Base-by-base conservation (phyloP, 2,329 filamentous ascomycete species). In the Alternaria triticimaculans region DNA sequence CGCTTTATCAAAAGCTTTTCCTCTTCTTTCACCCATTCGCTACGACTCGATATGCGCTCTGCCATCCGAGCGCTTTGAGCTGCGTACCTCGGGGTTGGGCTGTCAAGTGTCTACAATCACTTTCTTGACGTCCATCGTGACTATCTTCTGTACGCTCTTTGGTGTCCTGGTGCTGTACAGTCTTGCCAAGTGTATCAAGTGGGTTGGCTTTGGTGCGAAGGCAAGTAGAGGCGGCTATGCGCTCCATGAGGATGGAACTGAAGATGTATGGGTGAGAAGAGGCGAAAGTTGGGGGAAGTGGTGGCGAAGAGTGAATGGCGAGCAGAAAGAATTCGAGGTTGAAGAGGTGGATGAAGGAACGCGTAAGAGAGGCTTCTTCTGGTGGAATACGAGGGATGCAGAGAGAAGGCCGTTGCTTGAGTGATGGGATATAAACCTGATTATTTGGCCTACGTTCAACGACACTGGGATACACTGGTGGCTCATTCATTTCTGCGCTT, bases 51-150 rank as follows among this genome's bases (percentile, higher is more conserved):
- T 78, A 44, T 79, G 80, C 58, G 82, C 78, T 9, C 65, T 80
- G 8, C 70, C 70, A 2, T 71, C 78, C 3, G 83, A 84, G 70
- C 78, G 82, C 54, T 84, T 81, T 61, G 83, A 84, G 63, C 74
- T 84, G 7, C 78, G 83, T 3, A 84, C 82, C 10, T 71, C 73
- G 18, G 75, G 81, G 6, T 69, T 84, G 1, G 83, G 83, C 20
- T 84, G 83, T 64, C 78, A 80, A 55, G 82, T 82, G 53, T 84
- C 82, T 0, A 84, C 82, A 7, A 82, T 81, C 8, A 84, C 82
- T 0, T 78, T 84, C 25, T 70, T 84, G 33, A 81, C 81, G 41
- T 75, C 81, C 5, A 67, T 84, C 18, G 76, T 82, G 8, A 82
- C 83, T 2, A 78, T 84, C 46, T 75, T 82, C 37, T 77, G 74